Base-by-base conservation (phyloP, 331 rosid species). In the Quercus lobata region DNA sequence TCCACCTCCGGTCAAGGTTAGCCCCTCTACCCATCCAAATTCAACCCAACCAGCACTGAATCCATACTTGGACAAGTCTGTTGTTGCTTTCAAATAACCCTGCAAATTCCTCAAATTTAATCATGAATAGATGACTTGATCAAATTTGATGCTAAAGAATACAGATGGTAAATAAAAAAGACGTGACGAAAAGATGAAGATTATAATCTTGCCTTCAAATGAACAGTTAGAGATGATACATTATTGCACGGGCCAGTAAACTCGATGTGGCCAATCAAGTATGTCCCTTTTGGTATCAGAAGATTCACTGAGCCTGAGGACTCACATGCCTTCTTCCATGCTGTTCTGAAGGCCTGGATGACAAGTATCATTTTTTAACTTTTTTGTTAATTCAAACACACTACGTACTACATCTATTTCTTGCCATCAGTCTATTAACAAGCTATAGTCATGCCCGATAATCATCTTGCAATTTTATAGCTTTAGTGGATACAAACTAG, bases 51-150 rank as follows among this genome's bases (percentile, higher is more conserved):
- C 82, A 5, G 84, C 82, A 32, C 85, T 78, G 7, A 37, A 77
- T 65, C 78, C 85, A 27, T 85, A 87, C 77, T 77, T 65, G 35
- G 78, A 80, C 82, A 85, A 79, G 79, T 77, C 82, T 24, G 83
- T 85, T 53, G 89, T 74, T 52, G 89, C 91, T 82, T 85, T 87
- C 85, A 85, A 69, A 71, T 87, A 77, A 53, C 91, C 89, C 91
- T 87, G 85, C 78, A 14, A 44, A 30, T 27, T 71, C 34, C 71
- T 49, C 29, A 52, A 72, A 74, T 22, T 72, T 66, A 81, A 27
- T 63, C n/a, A 44, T 21, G 44, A 15, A 14, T 32, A 22, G 27
- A 72, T 54, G 53, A n/a, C 54, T 74, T 22, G 24, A 19, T 34
- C 72, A 68, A 19, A 35, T 35, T 68, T 34, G 24, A 34, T 62